A percentile compares a stretch with the other conserved stretches of the same genome.
Conservation (phyloP, 1,139 yeast species). For the Debaryomycetaceae sp. region DNA sequence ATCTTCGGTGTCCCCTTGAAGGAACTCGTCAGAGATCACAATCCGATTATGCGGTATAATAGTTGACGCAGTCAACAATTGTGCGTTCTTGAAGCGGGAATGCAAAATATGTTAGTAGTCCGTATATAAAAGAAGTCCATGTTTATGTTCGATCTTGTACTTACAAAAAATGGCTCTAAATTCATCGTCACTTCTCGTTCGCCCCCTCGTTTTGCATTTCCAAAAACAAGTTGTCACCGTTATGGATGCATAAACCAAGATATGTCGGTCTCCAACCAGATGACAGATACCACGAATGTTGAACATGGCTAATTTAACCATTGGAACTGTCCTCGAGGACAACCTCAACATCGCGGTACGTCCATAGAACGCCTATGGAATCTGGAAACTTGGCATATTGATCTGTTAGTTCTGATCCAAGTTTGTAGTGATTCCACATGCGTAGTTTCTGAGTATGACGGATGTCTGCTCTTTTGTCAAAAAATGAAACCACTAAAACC, state of each 20-base stretch:
- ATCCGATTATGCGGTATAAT: too few relatives aligned
- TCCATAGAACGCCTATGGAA: too few relatives aligned
- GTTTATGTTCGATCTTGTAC: background rate
- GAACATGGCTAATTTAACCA: background rate
- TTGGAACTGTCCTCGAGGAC: background rate
- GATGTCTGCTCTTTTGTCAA: background rate
- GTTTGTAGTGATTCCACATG: constrained; percentile 3
- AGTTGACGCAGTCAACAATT: too few relatives aligned
- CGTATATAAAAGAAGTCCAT: too few relatives aligned
- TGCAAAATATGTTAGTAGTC: background rate
- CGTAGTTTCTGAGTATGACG: constrained; percentile 3
- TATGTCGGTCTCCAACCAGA: background rate
- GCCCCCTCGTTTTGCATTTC: background rate
- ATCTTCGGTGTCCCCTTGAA: background rate
- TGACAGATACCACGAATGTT: background rate
- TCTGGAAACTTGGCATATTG: too few relatives aligned
- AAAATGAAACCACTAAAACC: constrained; percentile 8
- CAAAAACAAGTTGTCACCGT: background rate
- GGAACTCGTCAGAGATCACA: background rate
- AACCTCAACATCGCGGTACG: background rate
- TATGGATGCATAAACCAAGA: background rate
- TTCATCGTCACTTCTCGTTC: background rate
- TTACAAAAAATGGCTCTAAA: background rate
- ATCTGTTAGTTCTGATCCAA: background rate
- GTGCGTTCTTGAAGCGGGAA: too few relatives aligned